A percentile compares a stretch with the other conserved stretches of the same genome.
Evolutionary conservation across 2,329 filamentous ascomycete genomes (phyloP).

Genomic region (Pestalotiopsis sp.): DNA sequence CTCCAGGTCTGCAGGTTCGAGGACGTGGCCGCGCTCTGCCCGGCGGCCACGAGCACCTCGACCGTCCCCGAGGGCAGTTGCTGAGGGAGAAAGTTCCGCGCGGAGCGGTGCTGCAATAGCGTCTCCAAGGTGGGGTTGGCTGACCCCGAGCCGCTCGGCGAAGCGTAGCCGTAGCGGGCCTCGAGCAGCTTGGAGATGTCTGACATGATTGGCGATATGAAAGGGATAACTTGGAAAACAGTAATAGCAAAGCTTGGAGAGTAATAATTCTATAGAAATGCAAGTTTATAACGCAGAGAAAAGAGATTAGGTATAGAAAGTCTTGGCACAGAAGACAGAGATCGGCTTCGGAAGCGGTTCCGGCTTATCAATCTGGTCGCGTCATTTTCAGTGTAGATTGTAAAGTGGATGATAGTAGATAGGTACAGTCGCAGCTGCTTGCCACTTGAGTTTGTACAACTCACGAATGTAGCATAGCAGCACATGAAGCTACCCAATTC

Average conservation of each 20-base stretch:
- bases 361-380: background rate
- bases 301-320: background rate
- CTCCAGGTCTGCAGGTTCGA: constrained; percentile 38
- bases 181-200: constrained; percentile 20
- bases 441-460: background rate
- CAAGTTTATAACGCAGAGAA: background rate
- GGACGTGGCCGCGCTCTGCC: constrained; percentile 35
- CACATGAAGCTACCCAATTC: too few relatives aligned
- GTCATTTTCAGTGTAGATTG: constrained; percentile 1
- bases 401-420: background rate
- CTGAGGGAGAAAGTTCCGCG: constrained; percentile 28
- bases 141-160: background rate
- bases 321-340: background rate
- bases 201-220: constrained; percentile 13
- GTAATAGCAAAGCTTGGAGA: background rate
- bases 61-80: constrained; percentile 25
- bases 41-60: constrained; percentile 33
- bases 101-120: constrained; percentile 31
- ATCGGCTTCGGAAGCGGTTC: background rate
- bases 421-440: background rate
- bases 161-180: constrained; percentile 21
- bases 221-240: background rate
- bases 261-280: background rate
- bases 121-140: constrained; percentile 24
- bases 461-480: too few relatives aligned